Percentiles rank a stretch among this genome's conserved stretches.
phyloP scores from a whole-genome alignment of 257 asterid species.

The Dorcoceras hygrometricum region DNA sequence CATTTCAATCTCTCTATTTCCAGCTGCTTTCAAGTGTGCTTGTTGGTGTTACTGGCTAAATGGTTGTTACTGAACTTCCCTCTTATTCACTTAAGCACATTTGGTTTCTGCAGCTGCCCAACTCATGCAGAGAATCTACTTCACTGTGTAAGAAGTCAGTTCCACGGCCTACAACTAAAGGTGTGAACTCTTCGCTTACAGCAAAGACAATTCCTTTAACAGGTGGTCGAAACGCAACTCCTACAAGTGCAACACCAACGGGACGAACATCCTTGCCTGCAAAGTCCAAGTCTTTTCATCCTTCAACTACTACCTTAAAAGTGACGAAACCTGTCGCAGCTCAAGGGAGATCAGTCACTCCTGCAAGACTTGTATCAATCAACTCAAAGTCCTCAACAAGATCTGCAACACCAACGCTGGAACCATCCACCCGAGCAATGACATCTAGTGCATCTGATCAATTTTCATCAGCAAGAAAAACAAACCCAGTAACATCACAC shows the following conservation, averaged over 20 bases:
- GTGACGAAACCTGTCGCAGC: constrained; percentile 33
- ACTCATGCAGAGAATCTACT: constrained; percentile 26
- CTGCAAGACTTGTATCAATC: constrained; percentile 37
- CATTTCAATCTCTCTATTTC: background rate
- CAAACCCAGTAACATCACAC: constrained; percentile 28
- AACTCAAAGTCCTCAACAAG: constrained; percentile 44
- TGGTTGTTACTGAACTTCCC: background rate
- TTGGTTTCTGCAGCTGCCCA: constrained; percentile 40
- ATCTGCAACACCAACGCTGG: constrained; percentile 54
- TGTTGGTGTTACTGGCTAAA: background rate
- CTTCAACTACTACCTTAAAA: constrained; percentile 59
- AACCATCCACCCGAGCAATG: constrained; percentile 34
- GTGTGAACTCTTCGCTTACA: constrained; percentile 25
- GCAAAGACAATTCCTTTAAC: constrained; percentile 42
- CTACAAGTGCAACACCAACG: constrained; percentile 56
- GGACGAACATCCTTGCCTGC: constrained; percentile 40
- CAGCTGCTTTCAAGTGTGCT: background rate
- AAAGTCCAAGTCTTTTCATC: constrained; percentile 42
- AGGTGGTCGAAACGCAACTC: constrained; percentile 35
- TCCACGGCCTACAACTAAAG: constrained; percentile 16
- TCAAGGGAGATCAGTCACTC: constrained; percentile 49
- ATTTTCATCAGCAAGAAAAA: constrained; percentile 34
- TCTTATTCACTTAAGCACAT: constrained; percentile 10
- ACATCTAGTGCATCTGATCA: constrained; percentile 26
- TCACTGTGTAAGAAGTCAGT: constrained; percentile 16